Conservation (phyloP, 2,329 filamentous ascomycete species). For the Mollisiaceae sp. region DNA sequence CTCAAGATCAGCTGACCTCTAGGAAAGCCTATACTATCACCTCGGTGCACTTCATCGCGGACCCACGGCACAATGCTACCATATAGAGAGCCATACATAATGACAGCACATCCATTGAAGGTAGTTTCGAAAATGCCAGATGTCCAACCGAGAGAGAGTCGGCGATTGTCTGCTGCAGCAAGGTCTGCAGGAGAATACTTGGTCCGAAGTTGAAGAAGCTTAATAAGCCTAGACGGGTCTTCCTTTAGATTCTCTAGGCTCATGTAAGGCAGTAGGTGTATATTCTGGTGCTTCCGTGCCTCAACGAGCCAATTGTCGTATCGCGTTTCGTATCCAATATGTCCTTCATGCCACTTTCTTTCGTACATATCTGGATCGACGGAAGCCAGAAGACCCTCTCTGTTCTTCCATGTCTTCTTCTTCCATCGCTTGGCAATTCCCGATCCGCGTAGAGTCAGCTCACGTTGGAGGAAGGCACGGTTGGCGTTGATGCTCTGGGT, state of each 20-base stretch:
- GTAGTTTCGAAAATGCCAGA: not conserved
- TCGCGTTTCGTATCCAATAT: not conserved
- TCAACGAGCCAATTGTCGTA: not conserved
- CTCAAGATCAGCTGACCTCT: constrained; percentile 14
- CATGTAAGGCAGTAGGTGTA: constrained; percentile 3
- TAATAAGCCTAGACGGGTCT: constrained; percentile 11
- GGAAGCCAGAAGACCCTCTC: not conserved
- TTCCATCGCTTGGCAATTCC: not conserved
- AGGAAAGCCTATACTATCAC: constrained; percentile 17
- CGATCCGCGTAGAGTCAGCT: not conserved
- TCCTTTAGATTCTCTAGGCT: constrained; percentile 14
- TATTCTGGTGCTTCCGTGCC: not conserved
- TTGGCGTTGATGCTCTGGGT: not conserved
- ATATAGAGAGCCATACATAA: constrained; percentile 18
- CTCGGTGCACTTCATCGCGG: not conserved
- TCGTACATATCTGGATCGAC: not conserved
- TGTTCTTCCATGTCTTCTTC: not conserved
- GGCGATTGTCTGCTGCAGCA: constrained; percentile 8
- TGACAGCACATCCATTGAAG: constrained; percentile 13
- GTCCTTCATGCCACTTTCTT: not conserved
- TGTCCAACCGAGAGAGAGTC: not conserved
- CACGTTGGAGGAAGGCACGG: not conserved
- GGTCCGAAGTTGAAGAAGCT: constrained; percentile 14
- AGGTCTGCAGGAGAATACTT: constrained; percentile 12
- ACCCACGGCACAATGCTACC: constrained; percentile 17